Evolutionary conservation across 495 filamentous ascomycete species (phyloP), one percentile per base, ranked within the genome.

Genomic region (Aspergillus cristatus): DNA sequence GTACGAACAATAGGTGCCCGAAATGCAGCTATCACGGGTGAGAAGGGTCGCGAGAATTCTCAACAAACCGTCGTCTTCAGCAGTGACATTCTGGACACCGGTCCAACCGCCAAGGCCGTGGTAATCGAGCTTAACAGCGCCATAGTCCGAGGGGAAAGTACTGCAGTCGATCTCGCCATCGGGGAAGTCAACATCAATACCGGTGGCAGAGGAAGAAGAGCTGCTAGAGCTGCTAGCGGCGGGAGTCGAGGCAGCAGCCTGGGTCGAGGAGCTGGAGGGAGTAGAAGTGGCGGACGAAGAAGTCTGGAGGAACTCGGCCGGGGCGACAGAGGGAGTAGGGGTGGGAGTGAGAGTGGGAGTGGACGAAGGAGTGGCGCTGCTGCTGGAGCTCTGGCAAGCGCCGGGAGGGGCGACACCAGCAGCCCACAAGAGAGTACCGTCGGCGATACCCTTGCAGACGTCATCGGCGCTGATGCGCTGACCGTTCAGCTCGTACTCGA

Each of bases 1-100:
- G 52, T 97, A 98, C 4, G 89, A 94, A 72, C 91, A 96, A 66
- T 86, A 84, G 31, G 70, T 63, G 28, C 77, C 80, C 7, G 67
- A 54, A 16, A 45, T 56, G 60, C 86, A 88, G 34, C 54, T 57
- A 20, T 68, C 55, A 8, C 69, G 71, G 13, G 56, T 60, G 34
- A 80, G 75, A n/a, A 62, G 64, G 37, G 82, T 80, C 29, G 68
- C 71, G 40, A 85, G 86, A 37, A 75, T 55, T 48, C 76, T 78
- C 37, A 74, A 59, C 15, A 67, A 34, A 12, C 58, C 47, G 28
- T 54, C 65, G 32, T 55, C 46, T 10, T 26, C 28, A 30, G 54
- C 25, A 14, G 52, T 60, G 17, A 68, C 54, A 47, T 75, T 71
- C 59, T 91, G 85, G 46, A 97, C 70, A 57, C 89, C 87, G 40